These are phyloP conservation scores for Sutorius eximius DNA, from an alignment of 1,284 basidiomycete species.

Conservation along the genomic window DNA sequence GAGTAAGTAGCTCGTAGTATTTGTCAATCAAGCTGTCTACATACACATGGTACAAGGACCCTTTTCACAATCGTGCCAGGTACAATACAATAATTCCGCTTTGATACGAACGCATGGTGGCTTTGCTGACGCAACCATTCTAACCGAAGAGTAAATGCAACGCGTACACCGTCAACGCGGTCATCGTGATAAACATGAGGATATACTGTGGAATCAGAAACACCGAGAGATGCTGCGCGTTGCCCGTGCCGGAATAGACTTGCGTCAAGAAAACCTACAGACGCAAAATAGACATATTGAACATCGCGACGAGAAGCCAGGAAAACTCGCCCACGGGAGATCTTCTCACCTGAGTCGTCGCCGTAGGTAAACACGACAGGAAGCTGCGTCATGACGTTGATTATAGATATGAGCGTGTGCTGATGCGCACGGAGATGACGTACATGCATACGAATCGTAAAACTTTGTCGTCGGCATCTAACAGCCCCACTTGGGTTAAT, in stretches of 20 bases:
- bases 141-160: slow-evolving; percentile 50
- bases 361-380: slow-evolving; percentile 64
- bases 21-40: not conserved
- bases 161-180: slow-evolving; percentile 55
- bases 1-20: not conserved
- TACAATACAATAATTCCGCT: not conserved
- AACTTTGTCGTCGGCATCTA: slow-evolving; percentile 57
- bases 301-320: not conserved
- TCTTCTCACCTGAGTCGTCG: slow-evolving; percentile 53
- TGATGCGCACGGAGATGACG: slow-evolving; percentile 26
- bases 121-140: not conserved
- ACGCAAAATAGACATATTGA: not conserved
- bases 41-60: not conserved
- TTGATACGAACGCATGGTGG: not conserved
- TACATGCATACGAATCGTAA: slow-evolving; percentile 72
- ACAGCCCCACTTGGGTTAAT: slow-evolving; percentile 49
- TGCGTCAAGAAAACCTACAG: slow-evolving; percentile 61
- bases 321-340: not conserved
- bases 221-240: slow-evolving; percentile 57
- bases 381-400: slow-evolving; percentile 43
- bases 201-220: slow-evolving; percentile 69
- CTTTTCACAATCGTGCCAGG: not conserved
- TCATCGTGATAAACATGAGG: slow-evolving; percentile 65
- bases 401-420: not conserved
- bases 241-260: slow-evolving; percentile 65